Evolutionary conservation across 2,329 filamentous ascomycete genomes (phyloP).

Genomic region (Pseudocercospora musae): DNA sequence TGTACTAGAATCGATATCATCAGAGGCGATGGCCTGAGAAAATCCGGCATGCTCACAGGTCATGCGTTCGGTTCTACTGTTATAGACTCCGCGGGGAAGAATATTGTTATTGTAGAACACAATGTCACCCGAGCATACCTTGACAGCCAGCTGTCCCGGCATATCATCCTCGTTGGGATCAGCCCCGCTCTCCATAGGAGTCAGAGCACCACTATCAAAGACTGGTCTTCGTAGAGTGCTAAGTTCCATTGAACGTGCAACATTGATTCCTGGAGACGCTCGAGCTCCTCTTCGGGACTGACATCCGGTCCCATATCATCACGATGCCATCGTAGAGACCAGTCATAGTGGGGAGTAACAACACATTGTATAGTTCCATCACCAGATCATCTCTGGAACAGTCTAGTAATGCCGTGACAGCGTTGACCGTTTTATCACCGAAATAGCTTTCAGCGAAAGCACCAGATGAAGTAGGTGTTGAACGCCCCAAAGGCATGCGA

Average conservation of each 20-base stretch:
- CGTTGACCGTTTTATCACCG: constrained; percentile 57
- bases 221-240: constrained; percentile 70
- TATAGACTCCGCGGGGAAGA: constrained; percentile 68
- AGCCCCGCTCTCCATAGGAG: constrained; percentile 64
- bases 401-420: constrained; percentile 64
- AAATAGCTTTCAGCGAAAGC: constrained; percentile 72
- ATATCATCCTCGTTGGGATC: constrained; percentile 61
- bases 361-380: constrained; percentile 88
- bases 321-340: constrained; percentile 78
- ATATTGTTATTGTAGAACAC: constrained; percentile 93
- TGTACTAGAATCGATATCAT: constrained; percentile 47
- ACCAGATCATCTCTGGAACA: constrained; percentile 60
- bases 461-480: constrained; percentile 77
- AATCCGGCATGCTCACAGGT: constrained; percentile 39
- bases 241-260: constrained; percentile 87
- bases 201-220: constrained; percentile 69
- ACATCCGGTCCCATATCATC: constrained; percentile 74
- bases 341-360: constrained; percentile 67
- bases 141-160: constrained; percentile 63
- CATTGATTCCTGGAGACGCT: constrained; percentile 57
- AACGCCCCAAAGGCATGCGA: constrained; percentile 1
- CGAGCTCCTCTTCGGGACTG: constrained; percentile 63
- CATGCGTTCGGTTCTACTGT: constrained; percentile 57
- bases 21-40: not conserved
- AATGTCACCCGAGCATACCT: constrained; percentile 69